Evolutionary conservation across 306 rosid genomes (phyloP).

Genomic region (Pterocarpus macrocarpus): DNA sequence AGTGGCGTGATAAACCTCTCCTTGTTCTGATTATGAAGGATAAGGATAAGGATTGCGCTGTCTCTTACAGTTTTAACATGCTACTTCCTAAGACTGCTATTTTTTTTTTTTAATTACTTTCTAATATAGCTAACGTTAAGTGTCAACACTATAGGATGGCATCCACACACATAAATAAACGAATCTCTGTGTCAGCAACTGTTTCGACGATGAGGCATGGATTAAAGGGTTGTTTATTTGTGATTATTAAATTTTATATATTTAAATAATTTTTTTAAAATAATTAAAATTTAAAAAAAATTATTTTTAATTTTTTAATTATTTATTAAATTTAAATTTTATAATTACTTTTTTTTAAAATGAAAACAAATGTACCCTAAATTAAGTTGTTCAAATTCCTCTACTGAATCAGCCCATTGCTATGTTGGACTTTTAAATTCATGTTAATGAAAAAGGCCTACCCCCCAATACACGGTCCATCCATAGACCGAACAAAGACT

Average conservation of each 20-base stretch:
- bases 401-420: neutral
- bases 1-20: neutral
- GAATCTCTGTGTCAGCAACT: neutral
- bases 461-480: neutral
- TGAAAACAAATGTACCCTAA: neutral
- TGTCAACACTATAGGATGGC: neutral
- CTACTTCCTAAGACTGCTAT: neutral
- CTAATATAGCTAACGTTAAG: neutral
- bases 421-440: neutral
- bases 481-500: neutral
- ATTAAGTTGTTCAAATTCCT: neutral
- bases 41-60: slow-evolving; percentile 8
- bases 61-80: neutral
- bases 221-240: neutral
- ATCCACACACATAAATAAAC: neutral
- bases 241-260: no score
- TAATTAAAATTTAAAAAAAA: no score
- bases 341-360: no score
- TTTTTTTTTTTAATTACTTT: neutral
- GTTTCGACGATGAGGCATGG: neutral
- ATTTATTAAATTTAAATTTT: no score
- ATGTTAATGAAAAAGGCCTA: neutral
- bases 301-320: no score
- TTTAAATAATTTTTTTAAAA: no score
- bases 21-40: neutral